phyloP scores from a whole-genome alignment of 1,139 yeast genomes.

The Nakaseomyces nivariensis region DNA sequence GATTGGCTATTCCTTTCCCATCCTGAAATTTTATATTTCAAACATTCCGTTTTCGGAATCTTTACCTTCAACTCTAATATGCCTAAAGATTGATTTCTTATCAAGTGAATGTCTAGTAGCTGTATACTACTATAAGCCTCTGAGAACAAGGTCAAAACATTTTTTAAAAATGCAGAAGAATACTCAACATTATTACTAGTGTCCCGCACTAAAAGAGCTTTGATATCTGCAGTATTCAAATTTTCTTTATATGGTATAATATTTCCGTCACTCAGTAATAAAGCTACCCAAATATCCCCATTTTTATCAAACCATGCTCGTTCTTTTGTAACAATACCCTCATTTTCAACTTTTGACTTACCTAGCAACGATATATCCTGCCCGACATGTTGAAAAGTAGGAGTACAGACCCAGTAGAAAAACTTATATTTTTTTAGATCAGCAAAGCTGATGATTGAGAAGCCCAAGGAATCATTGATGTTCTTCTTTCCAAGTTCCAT shows the following conservation, averaged over 20 bases:
- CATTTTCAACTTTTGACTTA: slow-evolving; percentile 4
- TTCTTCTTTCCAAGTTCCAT: slow-evolving; percentile 14
- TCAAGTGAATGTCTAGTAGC: slow-evolving; percentile 35
- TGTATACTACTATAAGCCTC: slow-evolving; percentile 30
- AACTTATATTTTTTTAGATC: slow-evolving; percentile 84
- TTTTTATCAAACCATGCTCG: slow-evolving; percentile 13
- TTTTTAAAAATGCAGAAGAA: slow-evolving; percentile 59
- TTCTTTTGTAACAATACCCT: slow-evolving; percentile 10
- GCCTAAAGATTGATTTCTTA: slow-evolving; percentile 26
- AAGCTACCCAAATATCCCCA: slow-evolving; percentile 23
- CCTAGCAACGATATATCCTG: neutral
- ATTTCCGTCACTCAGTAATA: slow-evolving; percentile 14
- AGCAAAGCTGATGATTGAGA: slow-evolving; percentile 61
- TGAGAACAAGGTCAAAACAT: slow-evolving; percentile 50
- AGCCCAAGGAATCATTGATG: slow-evolving; percentile 27
- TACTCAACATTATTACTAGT: slow-evolving; percentile 39
- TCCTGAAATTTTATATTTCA: slow-evolving; percentile 47
- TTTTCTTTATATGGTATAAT: slow-evolving; percentile 15
- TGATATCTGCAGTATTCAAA: slow-evolving; percentile 6
- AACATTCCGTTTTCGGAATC: neutral
- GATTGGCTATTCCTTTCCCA: slow-evolving; percentile 82
- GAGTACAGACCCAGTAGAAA: slow-evolving; percentile 84
- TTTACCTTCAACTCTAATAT: slow-evolving; percentile 7
- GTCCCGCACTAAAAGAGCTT: slow-evolving; percentile 49
- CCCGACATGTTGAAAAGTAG: slow-evolving; percentile 44